Conservation (phyloP, 2,329 filamentous ascomycete species). For the Claviceps fusiformis region DNA sequence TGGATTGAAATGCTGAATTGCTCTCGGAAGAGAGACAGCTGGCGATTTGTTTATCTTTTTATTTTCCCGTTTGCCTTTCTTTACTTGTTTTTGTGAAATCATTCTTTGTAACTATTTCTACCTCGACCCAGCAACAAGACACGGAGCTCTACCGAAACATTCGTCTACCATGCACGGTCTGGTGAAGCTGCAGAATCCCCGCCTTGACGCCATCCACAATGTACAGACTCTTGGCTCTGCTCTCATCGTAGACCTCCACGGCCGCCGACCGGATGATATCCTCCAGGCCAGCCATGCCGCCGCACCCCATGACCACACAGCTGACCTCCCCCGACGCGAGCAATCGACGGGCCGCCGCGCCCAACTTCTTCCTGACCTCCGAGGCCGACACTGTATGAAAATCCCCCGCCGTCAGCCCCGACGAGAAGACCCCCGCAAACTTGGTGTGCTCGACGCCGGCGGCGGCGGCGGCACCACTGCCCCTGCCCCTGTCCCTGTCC, state of each 20-base stretch:
- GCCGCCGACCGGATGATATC: constrained; percentile 59
- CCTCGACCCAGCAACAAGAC: not conserved
- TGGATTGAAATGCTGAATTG: constrained; percentile 26
- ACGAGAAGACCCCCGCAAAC: constrained; percentile 73
- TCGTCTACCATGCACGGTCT: constrained; percentile 31
- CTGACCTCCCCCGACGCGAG: constrained; percentile 42
- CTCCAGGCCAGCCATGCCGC: constrained; percentile 80
- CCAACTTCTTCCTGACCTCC: constrained; percentile 52
- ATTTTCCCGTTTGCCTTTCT: not conserved
- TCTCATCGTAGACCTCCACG: constrained; percentile 30
- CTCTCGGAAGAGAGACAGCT: not conserved
- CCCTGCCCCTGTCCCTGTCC: not conserved
- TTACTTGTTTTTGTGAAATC: not conserved
- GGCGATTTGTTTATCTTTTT: not conserved
- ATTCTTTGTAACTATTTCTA: not conserved
- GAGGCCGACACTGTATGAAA: constrained; percentile 57
- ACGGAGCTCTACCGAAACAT: constrained; percentile 18
- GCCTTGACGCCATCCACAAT: constrained; percentile 73
- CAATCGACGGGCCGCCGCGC: constrained; percentile 53
- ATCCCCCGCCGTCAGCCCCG: constrained; percentile 66
- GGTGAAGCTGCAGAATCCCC: constrained; percentile 49
- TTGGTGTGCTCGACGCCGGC: constrained; percentile 23
- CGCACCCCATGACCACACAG: constrained; percentile 74
- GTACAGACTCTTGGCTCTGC: constrained; percentile 18
- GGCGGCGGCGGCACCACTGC: constrained; percentile 2